These are phyloP conservation scores for Heritiera fomes DNA, from an alignment of 345 rosid species.

Conservation along the genomic window DNA sequence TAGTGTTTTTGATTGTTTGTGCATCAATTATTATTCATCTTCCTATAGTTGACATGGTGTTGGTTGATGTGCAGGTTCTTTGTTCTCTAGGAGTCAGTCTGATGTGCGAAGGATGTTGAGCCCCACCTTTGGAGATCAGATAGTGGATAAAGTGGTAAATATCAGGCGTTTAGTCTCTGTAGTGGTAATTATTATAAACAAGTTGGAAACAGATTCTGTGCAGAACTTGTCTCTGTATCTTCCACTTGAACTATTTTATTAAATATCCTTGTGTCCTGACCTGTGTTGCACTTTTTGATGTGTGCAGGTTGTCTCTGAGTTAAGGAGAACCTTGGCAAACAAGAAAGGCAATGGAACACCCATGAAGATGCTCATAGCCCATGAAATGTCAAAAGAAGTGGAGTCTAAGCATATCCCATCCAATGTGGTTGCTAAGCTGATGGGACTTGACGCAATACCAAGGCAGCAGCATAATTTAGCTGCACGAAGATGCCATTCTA, in stretches of 20 bases:
- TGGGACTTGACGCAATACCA: conserved; percentile 93
- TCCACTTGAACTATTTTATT: conserved; percentile 30
- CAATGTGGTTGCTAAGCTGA: conserved; percentile 89
- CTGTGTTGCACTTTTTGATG: conserved; percentile 17
- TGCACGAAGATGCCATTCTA: conserved; percentile 50
- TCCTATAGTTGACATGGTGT: conserved; percentile 30
- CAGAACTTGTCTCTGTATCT: conserved; percentile 30
- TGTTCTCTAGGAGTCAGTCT: conserved; percentile 71
- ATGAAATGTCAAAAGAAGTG: conserved; percentile 81
- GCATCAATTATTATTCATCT: conserved; percentile 18
- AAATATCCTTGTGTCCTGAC: conserved; percentile 25
- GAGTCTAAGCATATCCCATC: conserved; percentile 55
- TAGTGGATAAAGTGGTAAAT: conserved; percentile 68
- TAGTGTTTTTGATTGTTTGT: conserved; percentile 13
- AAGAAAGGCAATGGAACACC: conserved; percentile 64
- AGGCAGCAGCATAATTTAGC: conserved; percentile 47
- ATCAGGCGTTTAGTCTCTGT: conserved; percentile 16
- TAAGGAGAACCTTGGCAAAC: conserved; percentile 57
- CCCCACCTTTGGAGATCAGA: conserved; percentile 48
- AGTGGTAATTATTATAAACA: conserved; percentile 22
- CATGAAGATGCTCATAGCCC: conserved; percentile 80
- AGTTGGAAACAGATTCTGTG: conserved; percentile 28
- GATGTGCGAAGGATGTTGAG: conserved; percentile 60
- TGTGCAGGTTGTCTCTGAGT: conserved; percentile 57
- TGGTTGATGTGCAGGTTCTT: conserved; percentile 40